These are phyloP conservation scores for Paramarasmius palmivorus DNA, from an alignment of 1,284 basidiomycete genomes.

Conservation along the genomic window DNA sequence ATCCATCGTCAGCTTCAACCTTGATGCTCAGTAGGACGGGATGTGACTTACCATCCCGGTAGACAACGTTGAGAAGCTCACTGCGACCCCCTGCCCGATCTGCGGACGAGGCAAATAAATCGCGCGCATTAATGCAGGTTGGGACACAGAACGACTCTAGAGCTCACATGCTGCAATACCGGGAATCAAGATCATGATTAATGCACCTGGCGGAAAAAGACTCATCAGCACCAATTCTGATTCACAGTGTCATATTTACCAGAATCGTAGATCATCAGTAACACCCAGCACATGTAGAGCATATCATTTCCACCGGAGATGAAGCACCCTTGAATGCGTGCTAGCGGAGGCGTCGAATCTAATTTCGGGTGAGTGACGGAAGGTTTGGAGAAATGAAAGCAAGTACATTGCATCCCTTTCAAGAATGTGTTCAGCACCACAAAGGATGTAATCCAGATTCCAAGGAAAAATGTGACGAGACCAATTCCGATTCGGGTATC, in stretches of 20 bases:
- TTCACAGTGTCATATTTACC: background rate
- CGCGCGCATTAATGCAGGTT: background rate
- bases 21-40: background rate
- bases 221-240: background rate
- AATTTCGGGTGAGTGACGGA: background rate
- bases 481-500: background rate
- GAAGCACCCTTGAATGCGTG: background rate
- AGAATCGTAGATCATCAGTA: background rate
- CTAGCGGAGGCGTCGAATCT: background rate
- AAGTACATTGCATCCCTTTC: background rate
- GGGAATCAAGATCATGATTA: conserved; percentile 1
- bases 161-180: background rate
- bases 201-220: background rate
- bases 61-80: background rate
- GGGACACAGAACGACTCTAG: background rate
- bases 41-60: background rate
- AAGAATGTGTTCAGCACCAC: background rate
- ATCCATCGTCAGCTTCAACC: too few relatives aligned
- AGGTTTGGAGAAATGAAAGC: background rate
- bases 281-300: background rate
- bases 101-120: background rate
- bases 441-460: background rate
- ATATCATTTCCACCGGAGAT: background rate
- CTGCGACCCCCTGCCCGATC: background rate
- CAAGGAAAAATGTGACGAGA: background rate